Base-by-base conservation (phyloP, 2,329 filamentous ascomycete species). In the Claviceps citrina region DNA sequence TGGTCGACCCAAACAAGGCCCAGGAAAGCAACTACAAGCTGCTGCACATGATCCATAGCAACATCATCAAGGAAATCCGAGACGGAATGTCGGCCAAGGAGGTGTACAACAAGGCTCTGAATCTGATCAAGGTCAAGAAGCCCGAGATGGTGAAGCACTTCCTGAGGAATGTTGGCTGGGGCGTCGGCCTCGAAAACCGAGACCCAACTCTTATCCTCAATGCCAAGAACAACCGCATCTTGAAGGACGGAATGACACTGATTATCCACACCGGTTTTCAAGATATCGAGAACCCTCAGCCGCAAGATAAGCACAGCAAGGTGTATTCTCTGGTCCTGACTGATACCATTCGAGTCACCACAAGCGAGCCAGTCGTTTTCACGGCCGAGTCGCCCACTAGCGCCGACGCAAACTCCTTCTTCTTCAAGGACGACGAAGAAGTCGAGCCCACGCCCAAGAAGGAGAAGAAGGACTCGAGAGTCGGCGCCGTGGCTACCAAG, bases 191-290 rank as follows among this genome's bases (percentile, higher is more conserved):
- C 32, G 93, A 98, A 64, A 82, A 81, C 48, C 78, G 83, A 51
- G 91, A 98, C 56, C 65, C 73, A 3, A 89, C 85, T 4, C 71
- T 98, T 44, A 62, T 91, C 2, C 66, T 98, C 28, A 96, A 85
- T 52, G 81, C 70, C 44, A 98, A 98, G 66, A 96, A 87, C 57
- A 70, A 67, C 22, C 76, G 87, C 38, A 71, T 73, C 5, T 65
- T 98, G 42, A 93, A 89, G 60, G 93, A 96, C 54, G 93, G 93
- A 48, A 98, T 98, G 91, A 98, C 91, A 0, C 70, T 98, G 10
- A 83, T 81, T 52, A 76, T 98, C 51, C 86, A 84, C 25, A 91
- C 89, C 4, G 87, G 89, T 9, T 83, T 98, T 53, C 81, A 78
- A 43, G 87, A 96, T 54, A 74, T 98, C 35, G 79, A 86, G 53